Evolutionary conservation across 176 grass and related monocot genomes (phyloP).

Genomic region (Thinopyrum elongatum): DNA sequence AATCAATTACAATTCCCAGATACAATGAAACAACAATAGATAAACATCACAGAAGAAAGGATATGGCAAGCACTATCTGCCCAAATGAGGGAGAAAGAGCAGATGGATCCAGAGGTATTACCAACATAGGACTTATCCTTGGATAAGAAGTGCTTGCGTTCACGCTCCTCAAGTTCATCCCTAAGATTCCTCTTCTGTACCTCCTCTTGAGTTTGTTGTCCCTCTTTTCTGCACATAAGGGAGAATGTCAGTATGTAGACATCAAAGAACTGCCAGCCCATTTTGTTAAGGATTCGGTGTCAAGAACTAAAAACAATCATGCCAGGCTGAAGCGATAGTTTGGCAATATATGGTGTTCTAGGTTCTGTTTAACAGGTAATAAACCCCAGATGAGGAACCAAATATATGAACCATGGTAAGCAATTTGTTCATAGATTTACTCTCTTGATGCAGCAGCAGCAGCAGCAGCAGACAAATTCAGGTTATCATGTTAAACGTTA

Average conservation of each 20-base stretch:
- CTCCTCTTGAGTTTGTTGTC: slow-evolving; percentile 93
- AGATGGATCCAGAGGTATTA: slow-evolving; percentile 25
- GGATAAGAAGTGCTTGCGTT: slow-evolving; percentile 75
- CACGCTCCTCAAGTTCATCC: slow-evolving; percentile 94
- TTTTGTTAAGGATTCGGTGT: neutral
- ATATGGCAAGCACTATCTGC: neutral
- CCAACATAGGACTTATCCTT: slow-evolving; percentile 91
- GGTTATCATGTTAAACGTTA: neutral
- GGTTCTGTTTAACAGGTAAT: neutral
- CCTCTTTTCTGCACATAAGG: slow-evolving; percentile 71
- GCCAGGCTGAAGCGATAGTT: neutral
- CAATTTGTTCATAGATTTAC: neutral
- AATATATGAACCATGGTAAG: neutral
- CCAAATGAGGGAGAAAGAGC: neutral
- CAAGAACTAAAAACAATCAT: neutral
- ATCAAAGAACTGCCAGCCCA: neutral
- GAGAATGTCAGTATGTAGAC: neutral
- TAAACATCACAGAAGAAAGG: neutral
- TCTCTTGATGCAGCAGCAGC: neutral
- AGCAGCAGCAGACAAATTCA: neutral
- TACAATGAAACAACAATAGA: neutral
- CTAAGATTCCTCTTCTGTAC: slow-evolving; percentile 91
- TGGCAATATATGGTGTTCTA: neutral
- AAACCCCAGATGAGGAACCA: neutral
- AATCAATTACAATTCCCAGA: neutral